Percentiles rank a stretch among this genome's conserved stretches.
Evolutionary conservation across 192 early-diverging fungal genomes (phyloP).

Genomic region (Backusella circina): DNA sequence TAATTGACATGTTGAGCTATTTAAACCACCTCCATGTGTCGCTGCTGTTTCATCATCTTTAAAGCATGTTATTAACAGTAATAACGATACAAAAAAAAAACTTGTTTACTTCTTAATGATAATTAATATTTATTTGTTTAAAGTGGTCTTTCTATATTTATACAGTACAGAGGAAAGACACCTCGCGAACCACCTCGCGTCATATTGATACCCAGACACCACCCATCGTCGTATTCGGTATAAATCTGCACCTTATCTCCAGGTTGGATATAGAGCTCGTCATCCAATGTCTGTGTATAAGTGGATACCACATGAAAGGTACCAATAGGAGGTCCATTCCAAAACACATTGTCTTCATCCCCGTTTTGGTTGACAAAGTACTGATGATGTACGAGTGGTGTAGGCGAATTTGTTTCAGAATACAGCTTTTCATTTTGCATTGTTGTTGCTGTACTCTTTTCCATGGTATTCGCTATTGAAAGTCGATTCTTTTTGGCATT

Average conservation of each 20-base stretch:
- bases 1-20: background rate
- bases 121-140: background rate
- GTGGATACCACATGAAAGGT: conserved; percentile 40
- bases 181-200: conserved; percentile 42
- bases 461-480: background rate
- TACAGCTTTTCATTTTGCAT: conserved; percentile 24
- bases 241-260: conserved; percentile 51
- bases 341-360: background rate
- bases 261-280: conserved; percentile 51
- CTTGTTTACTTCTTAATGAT: background rate
- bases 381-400: background rate
- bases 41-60: background rate
- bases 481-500: conserved; percentile 4
- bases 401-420: conserved; percentile 10
- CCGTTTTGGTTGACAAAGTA: background rate
- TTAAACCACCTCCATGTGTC: background rate
- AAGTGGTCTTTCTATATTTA: conserved; percentile 23
- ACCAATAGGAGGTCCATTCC: conserved; percentile 32
- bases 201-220: conserved; percentile 53
- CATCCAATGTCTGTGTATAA: conserved; percentile 48
- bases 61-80: background rate
- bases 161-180: conserved; percentile 52
- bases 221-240: conserved; percentile 56
- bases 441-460: background rate
- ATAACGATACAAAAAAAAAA: background rate